Percentiles rank a stretch among this genome's conserved stretches.
phyloP scores from a whole-genome alignment of 768 basidiomycete species.

The Lactifluus hygrophoroides region DNA sequence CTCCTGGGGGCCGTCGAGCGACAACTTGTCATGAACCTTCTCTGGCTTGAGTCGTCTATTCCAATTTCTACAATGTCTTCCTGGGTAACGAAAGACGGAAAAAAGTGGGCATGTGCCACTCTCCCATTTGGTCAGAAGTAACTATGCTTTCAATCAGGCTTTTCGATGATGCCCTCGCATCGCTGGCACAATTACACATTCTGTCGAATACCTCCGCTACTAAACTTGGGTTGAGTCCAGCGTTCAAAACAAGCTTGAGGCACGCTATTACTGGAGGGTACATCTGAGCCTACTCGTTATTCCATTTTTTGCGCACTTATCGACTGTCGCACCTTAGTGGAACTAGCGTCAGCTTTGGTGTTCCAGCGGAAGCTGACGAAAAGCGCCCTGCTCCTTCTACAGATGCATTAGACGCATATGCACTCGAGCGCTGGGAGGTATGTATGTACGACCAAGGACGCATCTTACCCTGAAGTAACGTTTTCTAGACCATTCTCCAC shows the following conservation, averaged over 20 bases:
- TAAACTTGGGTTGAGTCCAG: slow-evolving; percentile 62
- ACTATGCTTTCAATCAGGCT: slow-evolving; percentile 36
- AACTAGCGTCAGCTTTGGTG: slow-evolving; percentile 74
- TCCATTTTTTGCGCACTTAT: not conserved
- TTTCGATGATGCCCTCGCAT: slow-evolving; percentile 60
- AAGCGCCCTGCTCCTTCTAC: slow-evolving; percentile 46
- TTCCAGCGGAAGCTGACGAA: slow-evolving; percentile 58
- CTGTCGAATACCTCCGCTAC: slow-evolving; percentile 42
- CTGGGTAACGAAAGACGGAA: slow-evolving; percentile 70
- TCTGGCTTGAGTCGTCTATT: slow-evolving; percentile 81
- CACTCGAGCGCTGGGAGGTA: slow-evolving; percentile 88
- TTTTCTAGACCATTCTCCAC: slow-evolving; percentile 78
- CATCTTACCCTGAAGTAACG: not conserved
- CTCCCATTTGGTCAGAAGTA: slow-evolving; percentile 3
- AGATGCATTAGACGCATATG: slow-evolving; percentile 68
- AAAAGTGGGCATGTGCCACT: slow-evolving; percentile 40
- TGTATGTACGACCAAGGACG: slow-evolving; percentile 31
- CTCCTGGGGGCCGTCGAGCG: slow-evolving; percentile 71
- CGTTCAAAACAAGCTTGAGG: slow-evolving; percentile 72
- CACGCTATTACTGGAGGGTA: slow-evolving; percentile 87
- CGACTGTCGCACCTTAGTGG: slow-evolving; percentile 38
- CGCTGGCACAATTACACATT: slow-evolving; percentile 62
- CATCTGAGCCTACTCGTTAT: slow-evolving; percentile 20
- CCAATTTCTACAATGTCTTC: slow-evolving; percentile 56
- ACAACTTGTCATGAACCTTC: slow-evolving; percentile 77